phyloP scores from a whole-genome alignment of 805 yeast genomes.

The Grigorovia transvaalensis region DNA sequence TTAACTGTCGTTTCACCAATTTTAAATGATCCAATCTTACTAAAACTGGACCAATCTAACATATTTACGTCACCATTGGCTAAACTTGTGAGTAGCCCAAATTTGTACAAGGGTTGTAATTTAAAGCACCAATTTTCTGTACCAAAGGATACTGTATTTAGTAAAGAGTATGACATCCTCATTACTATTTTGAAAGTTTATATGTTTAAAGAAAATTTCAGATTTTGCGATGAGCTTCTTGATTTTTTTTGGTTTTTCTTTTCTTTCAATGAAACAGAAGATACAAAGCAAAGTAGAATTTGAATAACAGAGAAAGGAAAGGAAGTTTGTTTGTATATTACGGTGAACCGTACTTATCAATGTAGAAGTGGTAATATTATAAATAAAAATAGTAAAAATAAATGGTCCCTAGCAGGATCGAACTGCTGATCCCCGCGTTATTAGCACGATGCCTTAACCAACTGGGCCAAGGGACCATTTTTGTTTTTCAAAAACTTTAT shows the following conservation, averaged over 20 bases:
- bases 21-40: constrained; percentile 6
- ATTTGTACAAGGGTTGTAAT: constrained; percentile 19
- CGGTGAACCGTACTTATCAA: too few relatives aligned
- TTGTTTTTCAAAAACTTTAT: too few relatives aligned
- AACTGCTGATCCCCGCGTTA: constrained; percentile 9
- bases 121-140: constrained; percentile 24
- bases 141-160: constrained; percentile 15
- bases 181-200: too few relatives aligned
- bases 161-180: constrained; percentile 3
- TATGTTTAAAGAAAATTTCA: too few relatives aligned
- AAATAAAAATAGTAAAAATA: not conserved
- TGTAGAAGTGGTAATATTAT: too few relatives aligned
- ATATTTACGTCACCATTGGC: constrained; percentile 25
- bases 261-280: too few relatives aligned
- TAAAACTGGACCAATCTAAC: constrained; percentile 19
- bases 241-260: too few relatives aligned
- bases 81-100: constrained; percentile 20
- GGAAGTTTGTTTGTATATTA: too few relatives aligned
- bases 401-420: constrained; percentile 8
- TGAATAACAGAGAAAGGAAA: too few relatives aligned
- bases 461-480: constrained; percentile 6
- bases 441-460: constrained; percentile 7
- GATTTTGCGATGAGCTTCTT: not conserved
- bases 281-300: too few relatives aligned
- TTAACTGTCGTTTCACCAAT: constrained; percentile 19